A percentile compares a stretch with the other conserved stretches of the same genome.
These are phyloP conservation scores for Neurospora hispaniola DNA, from an alignment of 495 filamentous ascomycete species.

Conservation along the genomic window DNA sequence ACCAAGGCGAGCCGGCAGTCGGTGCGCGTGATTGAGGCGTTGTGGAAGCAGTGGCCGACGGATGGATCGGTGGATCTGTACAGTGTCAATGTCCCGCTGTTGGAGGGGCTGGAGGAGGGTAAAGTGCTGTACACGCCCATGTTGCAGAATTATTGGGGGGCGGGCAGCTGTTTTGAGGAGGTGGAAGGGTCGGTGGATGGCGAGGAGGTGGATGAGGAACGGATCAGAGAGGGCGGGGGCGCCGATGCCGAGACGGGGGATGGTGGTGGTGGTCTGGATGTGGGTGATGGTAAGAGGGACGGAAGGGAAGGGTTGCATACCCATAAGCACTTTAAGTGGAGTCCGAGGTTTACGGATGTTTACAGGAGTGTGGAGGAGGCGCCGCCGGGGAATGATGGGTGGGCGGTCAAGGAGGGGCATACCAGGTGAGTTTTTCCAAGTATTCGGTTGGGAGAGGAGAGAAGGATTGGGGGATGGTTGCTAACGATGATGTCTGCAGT, in stretches of 20 bases:
- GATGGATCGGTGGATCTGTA: constrained; percentile 64
- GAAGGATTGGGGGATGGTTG: background rate
- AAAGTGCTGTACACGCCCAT: constrained; percentile 72
- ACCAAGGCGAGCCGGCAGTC: constrained; percentile 57
- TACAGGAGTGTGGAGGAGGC: constrained; percentile 71
- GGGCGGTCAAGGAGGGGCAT: constrained; percentile 79
- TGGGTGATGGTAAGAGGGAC: constrained; percentile 6
- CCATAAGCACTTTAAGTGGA: constrained; percentile 91
- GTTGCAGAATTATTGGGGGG: constrained; percentile 78
- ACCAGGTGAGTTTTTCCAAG: constrained; percentile 54
- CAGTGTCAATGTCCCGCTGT: constrained; percentile 74
- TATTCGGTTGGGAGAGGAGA: background rate
- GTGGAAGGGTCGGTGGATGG: constrained; percentile 50
- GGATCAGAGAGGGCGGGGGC: constrained; percentile 47
- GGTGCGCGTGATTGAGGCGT: constrained; percentile 65
- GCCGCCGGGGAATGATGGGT: constrained; percentile 83
- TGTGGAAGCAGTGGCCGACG: constrained; percentile 61
- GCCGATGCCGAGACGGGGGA: constrained; percentile 21
- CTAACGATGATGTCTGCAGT: constrained; percentile 34
- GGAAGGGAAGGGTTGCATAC: constrained; percentile 29
- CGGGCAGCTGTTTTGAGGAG: constrained; percentile 72
- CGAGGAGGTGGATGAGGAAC: constrained; percentile 53
- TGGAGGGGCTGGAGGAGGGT: constrained; percentile 51
- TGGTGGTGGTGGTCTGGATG: constrained; percentile 10
- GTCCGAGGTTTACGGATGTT: constrained; percentile 77